Evolutionary conservation across 805 yeast genomes (phyloP), one percentile per base, ranked within the genome.

Genomic region (Candida anglica): DNA sequence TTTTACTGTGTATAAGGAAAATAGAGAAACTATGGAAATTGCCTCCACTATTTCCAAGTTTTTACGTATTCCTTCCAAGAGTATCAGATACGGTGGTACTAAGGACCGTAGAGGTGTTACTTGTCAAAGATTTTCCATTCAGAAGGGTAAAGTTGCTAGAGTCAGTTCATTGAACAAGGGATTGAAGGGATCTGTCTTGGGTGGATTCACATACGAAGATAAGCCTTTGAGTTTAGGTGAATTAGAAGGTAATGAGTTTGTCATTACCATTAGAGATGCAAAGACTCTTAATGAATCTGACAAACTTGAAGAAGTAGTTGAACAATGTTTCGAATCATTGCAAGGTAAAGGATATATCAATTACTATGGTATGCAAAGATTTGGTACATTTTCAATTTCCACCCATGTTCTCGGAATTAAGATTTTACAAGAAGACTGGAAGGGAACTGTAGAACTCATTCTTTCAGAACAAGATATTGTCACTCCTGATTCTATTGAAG

Each of bases 331-430:
- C 43, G 52, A 65, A 4, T 72, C 86, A 0, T 63, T 91, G 33
- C 64, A 66, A 32, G 66, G 66, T 1, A 66, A 72, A 19, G 99
- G 99, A 0, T 93, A 86, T 50, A 82, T 93, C 43, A 93, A 93
- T 58, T 93, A 93, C 53, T 93, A 75, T 56, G 99, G 99, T n/a
- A 82, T 93, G 89, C 99, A 93, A 66, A 70, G 99, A 52, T 93
- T 93, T 56, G 99, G 99, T 19, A 89, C 98, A 0, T 91, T 87
- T 52, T 85, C 96, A 9, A 71, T 88, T 19, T 86, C 98, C 2
- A 89, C 98, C 0, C 97, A 93, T 58, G 74, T 71, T 19, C 69
- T 89, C 34, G 99, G 99, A 31, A 76, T 75, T 41, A 71, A 71
- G 41, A 67, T 91, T 18, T 62, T 93, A 32, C 69, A 76, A 31